A percentile compares a stretch with the other conserved stretches of the same genome.
phyloP scores from a whole-genome alignment of 164 flowering plant species.

The Buxus sempervirens region DNA sequence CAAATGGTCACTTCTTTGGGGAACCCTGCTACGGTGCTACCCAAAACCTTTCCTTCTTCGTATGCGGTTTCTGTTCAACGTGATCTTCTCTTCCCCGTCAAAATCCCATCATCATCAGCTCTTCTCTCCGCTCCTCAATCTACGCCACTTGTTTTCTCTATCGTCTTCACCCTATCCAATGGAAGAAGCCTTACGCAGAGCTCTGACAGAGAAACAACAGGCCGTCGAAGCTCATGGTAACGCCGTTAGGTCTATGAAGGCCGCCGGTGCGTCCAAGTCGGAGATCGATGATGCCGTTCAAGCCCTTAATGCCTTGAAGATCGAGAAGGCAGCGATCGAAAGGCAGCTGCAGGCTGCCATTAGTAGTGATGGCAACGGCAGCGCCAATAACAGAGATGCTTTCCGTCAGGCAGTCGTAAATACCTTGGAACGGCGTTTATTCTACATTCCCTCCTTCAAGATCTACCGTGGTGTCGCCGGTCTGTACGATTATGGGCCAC shows the following conservation, averaged over 20 bases:
- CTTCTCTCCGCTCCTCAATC: neutral
- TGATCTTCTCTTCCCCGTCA: neutral
- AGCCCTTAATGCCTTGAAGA: slow-evolving; percentile 44
- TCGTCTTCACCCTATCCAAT: slow-evolving; percentile 10
- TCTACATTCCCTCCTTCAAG: slow-evolving; percentile 84
- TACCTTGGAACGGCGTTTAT: slow-evolving; percentile 78
- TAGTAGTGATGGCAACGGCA: slow-evolving; percentile 8
- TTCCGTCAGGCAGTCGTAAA: slow-evolving; percentile 73
- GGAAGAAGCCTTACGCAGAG: slow-evolving; percentile 47
- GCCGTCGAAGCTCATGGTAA: slow-evolving; percentile 43
- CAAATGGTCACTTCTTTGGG: too few relatives aligned
- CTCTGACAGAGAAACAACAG: slow-evolving; percentile 45
- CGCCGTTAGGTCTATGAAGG: slow-evolving; percentile 52
- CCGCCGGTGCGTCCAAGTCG: slow-evolving; percentile 29
- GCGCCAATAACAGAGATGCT: slow-evolving; percentile 42
- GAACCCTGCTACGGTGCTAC: too few relatives aligned
- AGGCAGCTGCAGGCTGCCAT: slow-evolving; percentile 38
- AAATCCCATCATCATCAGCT: neutral
- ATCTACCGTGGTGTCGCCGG: slow-evolving; percentile 96
- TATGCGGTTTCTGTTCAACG: neutral
- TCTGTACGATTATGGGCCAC: slow-evolving; percentile 91
- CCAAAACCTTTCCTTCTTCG: too few relatives aligned
- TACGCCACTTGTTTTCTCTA: neutral
- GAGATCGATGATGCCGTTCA: slow-evolving; percentile 50
- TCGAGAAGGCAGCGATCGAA: slow-evolving; percentile 44